Base-by-base conservation (phyloP, 257 asterid species). In the Forsythia viridissima region DNA sequence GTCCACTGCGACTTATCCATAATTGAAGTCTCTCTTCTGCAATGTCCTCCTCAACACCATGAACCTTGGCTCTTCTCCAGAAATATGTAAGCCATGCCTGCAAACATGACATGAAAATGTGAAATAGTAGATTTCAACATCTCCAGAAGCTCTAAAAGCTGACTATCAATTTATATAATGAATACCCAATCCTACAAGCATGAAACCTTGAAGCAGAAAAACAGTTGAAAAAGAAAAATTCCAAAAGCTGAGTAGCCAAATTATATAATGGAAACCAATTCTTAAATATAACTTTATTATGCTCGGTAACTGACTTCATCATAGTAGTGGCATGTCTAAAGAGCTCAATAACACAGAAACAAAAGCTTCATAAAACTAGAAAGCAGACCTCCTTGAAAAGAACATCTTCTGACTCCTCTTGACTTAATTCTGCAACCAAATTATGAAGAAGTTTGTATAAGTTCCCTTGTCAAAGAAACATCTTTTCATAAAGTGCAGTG, bases 71-170 rank as follows among this genome's bases (percentile, higher is more conserved):
- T 84, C 99, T 93, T 91, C 97, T 93, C 99, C 98, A 96, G 85
- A 96, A 93, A 88, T 93, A 96, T 65, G 95, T 87, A 83, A 96
- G 97, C 99, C 99, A 96, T 63, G 99, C 95, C 99, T 96, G 90
- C 44, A 77, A 78, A 80, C 44, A 71, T 66, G 24, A 74, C 30
- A 36, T 79, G 30, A 74, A n/a, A 18, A 42, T 44, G 70, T 38
- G 69, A 61, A 20, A 40, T 39, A 8, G 39, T 39, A 75, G 5
- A 51, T 76, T 34, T 77, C 75, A 67, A 67, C 66, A 12, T n/a
- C 66, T 41, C 30, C 43, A 34, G 24, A 48, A 63, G 63, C 61
- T 30, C 16, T 63, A 30, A 3, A 63, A 63, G 8, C 70, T 21
- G 20, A 63, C 2, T 30, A 9, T 39, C 40, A 63, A 9, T 21